phyloP scores from a whole-genome alignment of 2,329 filamentous ascomycete genomes.

The Alternaria viburni region DNA sequence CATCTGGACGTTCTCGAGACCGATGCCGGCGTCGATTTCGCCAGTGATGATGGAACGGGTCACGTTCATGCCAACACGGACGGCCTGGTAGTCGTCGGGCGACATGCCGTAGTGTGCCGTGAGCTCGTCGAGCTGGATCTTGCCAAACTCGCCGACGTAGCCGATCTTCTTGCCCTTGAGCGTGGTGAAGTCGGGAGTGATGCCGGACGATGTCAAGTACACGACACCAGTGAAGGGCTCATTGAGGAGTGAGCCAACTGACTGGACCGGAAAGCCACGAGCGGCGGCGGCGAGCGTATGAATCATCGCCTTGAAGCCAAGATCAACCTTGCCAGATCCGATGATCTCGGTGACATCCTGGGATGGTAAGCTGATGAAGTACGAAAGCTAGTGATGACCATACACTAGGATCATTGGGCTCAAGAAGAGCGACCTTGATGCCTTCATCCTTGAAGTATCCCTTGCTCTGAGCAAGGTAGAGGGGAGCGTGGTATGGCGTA shows the following conservation, averaged over 20 bases:
- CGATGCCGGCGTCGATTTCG: conserved; percentile 75
- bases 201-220: conserved; percentile 75
- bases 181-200: conserved; percentile 75
- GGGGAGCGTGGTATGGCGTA: conserved; percentile 78
- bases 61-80: conserved; percentile 83
- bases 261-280: conserved; percentile 73
- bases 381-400: conserved; percentile 14
- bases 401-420: conserved; percentile 78
- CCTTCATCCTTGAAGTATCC: conserved; percentile 78
- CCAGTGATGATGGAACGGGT: conserved; percentile 76
- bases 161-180: conserved; percentile 79
- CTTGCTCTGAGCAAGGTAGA: conserved; percentile 78
- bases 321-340: conserved; percentile 75
- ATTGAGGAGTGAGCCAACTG: conserved; percentile 76
- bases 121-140: conserved; percentile 82
- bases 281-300: conserved; percentile 81
- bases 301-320: conserved; percentile 86
- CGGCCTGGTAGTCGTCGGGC: conserved; percentile 74
- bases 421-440: conserved; percentile 77
- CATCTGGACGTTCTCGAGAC: conserved; percentile 83
- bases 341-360: conserved; percentile 82
- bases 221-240: conserved; percentile 82
- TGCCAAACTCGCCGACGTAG: conserved; percentile 82
- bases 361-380: not conserved
- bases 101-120: conserved; percentile 79